Base-by-base conservation (phyloP, 306 rosid genomes). In the Malus sieversii region DNA sequence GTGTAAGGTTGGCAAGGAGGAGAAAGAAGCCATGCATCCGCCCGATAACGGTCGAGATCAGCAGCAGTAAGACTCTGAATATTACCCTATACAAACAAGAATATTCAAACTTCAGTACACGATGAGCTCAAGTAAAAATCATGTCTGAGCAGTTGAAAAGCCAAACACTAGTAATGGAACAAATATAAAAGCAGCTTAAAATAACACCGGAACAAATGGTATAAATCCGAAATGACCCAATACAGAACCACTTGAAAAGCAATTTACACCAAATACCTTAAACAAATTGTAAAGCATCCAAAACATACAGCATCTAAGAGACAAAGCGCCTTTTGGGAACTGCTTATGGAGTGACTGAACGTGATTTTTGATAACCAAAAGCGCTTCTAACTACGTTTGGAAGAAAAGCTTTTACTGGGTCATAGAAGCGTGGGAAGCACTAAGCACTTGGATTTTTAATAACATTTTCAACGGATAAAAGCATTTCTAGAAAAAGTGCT, bases 1-100 rank as follows among this genome's bases (percentile, higher is more conserved):
- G 99, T 92, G 83, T 95, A 92, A 29, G 99, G 99, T 83, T 95
- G 99, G 84, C 99, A 95, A 48, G 99, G 99, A 82, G 97, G 97
- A 72, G 99, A 95, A 80, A 92, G 96, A 82, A 95, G 97, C 97
- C 99, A 92, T 20, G 86, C 97, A 20, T 87, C 86, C 1, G 96
- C 97, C 18, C 78, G 75, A 73, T 86, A 90, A 30, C 85, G 75
- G 86, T 90, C 93, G 46, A 95, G 85, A 84, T 95, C 96, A 67
- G 88, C 70, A 55, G 97, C 92, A 76, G 93, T 86, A 79, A 95
- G 82, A 81, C 88, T 84, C 83, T 92, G 97, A 75, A 95, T 92
- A 82, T 90, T 95, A 68, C 97, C 97, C 98, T 95, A 30, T 59
- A 29, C 19, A 79, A 70, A 61, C 71, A 86, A 78, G 30, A 70